phyloP scores from a whole-genome alignment of 208 protist genomes.

The Borovskyia barvae region DNA sequence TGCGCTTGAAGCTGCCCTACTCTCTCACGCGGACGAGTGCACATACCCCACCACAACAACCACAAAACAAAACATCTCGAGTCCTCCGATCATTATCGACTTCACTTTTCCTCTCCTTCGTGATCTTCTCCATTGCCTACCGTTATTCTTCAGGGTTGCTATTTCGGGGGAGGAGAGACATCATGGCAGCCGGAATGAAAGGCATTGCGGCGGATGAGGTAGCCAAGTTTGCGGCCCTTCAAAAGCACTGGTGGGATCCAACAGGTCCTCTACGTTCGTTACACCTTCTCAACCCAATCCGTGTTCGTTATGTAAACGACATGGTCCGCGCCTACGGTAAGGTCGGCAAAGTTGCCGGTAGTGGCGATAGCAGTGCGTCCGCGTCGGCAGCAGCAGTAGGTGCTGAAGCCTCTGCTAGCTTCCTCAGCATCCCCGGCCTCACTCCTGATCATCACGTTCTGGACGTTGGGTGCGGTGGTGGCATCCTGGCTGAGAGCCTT shows the following conservation, averaged over 20 bases:
- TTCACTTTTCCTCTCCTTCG: no score
- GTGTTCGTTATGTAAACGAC: constrained; percentile 80
- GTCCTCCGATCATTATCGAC: no score
- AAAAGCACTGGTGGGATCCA: constrained; percentile 88
- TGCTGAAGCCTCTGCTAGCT: constrained; percentile 5
- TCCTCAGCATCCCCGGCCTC: constrained; percentile 13
- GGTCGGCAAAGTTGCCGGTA: no score
- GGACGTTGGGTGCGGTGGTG: constrained; percentile 92
- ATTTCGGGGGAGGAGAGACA: neutral
- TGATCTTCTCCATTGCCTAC: neutral
- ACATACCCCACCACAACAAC: no score
- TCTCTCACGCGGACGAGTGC: no score
- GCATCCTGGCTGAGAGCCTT: constrained; percentile 88
- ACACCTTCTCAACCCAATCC: constrained; percentile 91
- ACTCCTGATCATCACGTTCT: constrained; percentile 44
- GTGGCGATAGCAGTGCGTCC: neutral
- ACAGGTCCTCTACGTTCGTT: constrained; percentile 85
- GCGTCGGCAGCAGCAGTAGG: no score
- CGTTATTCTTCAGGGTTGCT: constrained; percentile 5
- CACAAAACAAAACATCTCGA: no score
- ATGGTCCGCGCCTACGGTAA: constrained; percentile 43
- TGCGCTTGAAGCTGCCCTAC: no score
- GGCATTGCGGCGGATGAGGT: constrained; percentile 70
- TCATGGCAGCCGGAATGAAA: constrained; percentile 15
- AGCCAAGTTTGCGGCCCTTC: constrained; percentile 69